These are phyloP conservation scores for Penstemon davidsonii DNA, from an alignment of 257 asterid genomes.

Conservation along the genomic window DNA sequence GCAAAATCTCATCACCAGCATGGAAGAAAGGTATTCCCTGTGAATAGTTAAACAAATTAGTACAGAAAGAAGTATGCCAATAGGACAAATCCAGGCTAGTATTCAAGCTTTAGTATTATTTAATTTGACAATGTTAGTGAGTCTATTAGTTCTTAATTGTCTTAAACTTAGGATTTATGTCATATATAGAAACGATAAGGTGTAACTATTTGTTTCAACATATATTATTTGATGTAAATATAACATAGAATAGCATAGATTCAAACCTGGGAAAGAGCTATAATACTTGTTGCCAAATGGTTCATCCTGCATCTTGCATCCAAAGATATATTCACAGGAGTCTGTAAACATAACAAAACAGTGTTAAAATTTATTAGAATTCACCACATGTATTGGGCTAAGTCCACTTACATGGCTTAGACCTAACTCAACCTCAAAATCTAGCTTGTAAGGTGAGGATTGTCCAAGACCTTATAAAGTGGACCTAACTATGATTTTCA, in stretches of 20 bases:
- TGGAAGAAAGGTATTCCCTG: slow-evolving; percentile 98
- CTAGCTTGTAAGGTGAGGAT: too few relatives aligned
- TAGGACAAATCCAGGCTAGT: not conserved
- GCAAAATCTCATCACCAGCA: slow-evolving; percentile 93
- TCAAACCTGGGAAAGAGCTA: slow-evolving; percentile 92
- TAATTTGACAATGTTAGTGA: too few relatives aligned
- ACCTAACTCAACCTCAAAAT: too few relatives aligned
- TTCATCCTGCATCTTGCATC: slow-evolving; percentile 94
- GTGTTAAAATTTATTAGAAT: slow-evolving; percentile 20
- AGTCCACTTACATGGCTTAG: too few relatives aligned
- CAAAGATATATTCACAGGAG: slow-evolving; percentile 60
- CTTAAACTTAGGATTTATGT: too few relatives aligned
- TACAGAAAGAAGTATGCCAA: not conserved
- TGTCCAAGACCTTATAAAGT: too few relatives aligned
- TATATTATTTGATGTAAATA: not conserved
- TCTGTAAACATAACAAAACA: slow-evolving; percentile 41
- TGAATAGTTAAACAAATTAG: slow-evolving; percentile 24
- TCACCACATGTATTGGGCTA: too few relatives aligned
- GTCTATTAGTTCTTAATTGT: too few relatives aligned
- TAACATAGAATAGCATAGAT: slow-evolving; percentile 10
- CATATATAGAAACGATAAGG: too few relatives aligned
- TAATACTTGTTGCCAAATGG: slow-evolving; percentile 84
- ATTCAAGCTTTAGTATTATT: too few relatives aligned
- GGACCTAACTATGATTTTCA: too few relatives aligned
- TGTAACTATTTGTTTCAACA: too few relatives aligned